A percentile compares a stretch with the other conserved stretches of the same genome.
Conservation (phyloP, 1,284 basidiomycete species). For the Trametes versicolor region DNA sequence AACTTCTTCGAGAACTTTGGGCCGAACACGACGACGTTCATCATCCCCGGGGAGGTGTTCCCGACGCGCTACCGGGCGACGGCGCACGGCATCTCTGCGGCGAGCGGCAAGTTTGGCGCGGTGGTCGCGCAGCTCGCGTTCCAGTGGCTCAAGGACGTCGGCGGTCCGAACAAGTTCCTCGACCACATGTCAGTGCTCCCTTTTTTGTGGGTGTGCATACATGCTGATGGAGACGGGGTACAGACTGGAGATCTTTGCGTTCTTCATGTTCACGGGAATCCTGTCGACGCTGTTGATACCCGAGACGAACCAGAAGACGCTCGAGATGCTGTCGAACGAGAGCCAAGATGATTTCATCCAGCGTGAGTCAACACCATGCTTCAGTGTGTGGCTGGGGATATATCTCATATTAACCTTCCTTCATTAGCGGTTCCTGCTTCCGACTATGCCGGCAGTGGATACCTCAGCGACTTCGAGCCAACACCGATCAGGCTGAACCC, state of each 20-base stretch:
- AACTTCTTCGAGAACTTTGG: conserved; percentile 85
- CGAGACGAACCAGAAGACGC: conserved; percentile 75
- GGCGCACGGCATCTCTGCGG: conserved; percentile 87
- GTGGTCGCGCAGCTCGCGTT: conserved; percentile 87
- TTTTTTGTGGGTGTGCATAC: background rate
- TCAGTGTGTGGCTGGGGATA: background rate
- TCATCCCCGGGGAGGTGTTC: conserved; percentile 88
- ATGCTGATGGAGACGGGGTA: background rate
- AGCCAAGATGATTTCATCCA: conserved; percentile 70
- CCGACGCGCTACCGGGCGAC: conserved; percentile 89
- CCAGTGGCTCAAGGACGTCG: conserved; percentile 73
- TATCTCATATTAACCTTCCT: background rate
- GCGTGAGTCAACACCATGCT: background rate
- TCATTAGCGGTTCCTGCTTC: conserved; percentile 2
- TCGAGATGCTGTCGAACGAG: conserved; percentile 81
- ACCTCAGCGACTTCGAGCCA: conserved; percentile 19
- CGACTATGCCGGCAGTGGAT: conserved; percentile 2
- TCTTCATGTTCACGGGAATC: conserved; percentile 86
- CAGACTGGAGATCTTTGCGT: conserved; percentile 72
- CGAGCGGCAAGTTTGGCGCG: conserved; percentile 85
- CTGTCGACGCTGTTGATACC: conserved; percentile 80
- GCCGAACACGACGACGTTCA: conserved; percentile 85
- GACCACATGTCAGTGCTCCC: conserved; percentile 63
- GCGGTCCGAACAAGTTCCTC: conserved; percentile 67
- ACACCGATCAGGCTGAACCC: conserved; percentile 24